phyloP scores from a whole-genome alignment of 2,329 filamentous ascomycete genomes.

The Claviceps sp. region DNA sequence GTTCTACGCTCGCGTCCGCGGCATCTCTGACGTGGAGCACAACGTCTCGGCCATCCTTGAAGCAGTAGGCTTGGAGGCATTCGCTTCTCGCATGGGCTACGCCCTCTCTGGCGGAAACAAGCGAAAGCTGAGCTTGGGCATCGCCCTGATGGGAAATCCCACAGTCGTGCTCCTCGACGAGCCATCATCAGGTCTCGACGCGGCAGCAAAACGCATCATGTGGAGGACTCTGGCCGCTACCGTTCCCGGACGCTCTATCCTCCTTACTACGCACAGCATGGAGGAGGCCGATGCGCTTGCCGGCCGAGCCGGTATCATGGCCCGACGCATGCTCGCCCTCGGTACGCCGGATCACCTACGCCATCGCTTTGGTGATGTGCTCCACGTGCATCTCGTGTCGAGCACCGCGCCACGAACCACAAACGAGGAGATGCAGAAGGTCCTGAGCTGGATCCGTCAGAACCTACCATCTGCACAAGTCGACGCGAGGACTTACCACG shows the following conservation, averaged over 20 bases:
- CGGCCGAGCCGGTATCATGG: constrained; percentile 72
- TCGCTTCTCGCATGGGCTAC: constrained; percentile 59
- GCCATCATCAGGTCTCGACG: constrained; percentile 78
- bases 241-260: constrained; percentile 62
- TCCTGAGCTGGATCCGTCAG: constrained; percentile 51
- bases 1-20: constrained; percentile 78
- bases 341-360: constrained; percentile 63
- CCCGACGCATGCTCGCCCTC: constrained; percentile 70
- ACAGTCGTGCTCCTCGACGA: constrained; percentile 80
- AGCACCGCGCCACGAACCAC: constrained; percentile 60
- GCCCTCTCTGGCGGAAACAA: constrained; percentile 85
- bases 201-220: constrained; percentile 82
- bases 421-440: constrained; percentile 49
- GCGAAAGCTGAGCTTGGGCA: constrained; percentile 78
- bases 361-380: constrained; percentile 60
- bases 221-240: constrained; percentile 72
- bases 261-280: constrained; percentile 90
- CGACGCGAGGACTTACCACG: constrained; percentile 66
- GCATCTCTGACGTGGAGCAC: constrained; percentile 59
- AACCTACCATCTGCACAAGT: constrained; percentile 52
- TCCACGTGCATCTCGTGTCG: constrained; percentile 73
- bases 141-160: constrained; percentile 86
- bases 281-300: constrained; percentile 88
- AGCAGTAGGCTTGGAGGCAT: constrained; percentile 64
- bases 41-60: constrained; percentile 69